Evolutionary conservation across 345 rosid genomes (phyloP), one percentile per base, ranked within the genome.

Genomic region (Psidium guajava): DNA sequence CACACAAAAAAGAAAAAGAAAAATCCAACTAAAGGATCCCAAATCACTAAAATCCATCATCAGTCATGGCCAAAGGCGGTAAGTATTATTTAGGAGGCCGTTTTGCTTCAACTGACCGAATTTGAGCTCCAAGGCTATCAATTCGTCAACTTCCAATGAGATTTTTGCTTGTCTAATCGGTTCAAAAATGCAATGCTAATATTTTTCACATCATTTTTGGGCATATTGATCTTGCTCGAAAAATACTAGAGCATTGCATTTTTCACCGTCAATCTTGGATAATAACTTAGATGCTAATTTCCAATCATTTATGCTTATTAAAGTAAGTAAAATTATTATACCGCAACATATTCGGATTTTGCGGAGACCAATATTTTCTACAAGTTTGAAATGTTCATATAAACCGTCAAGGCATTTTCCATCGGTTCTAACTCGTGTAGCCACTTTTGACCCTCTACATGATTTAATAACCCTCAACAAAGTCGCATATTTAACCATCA

Each of bases 301-400:
- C 18, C 16, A 61, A 27, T 27, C 11, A 15, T 16, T 28, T 61
- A 15, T 61, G 74, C 74, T 6, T 61, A 28, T 28, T 28, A 15
- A 61, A 28, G 40, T 61, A 28, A 15, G 74, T 61, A 61, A 61
- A 28, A 28, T 27, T 28, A 61, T 0, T 61, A 27, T 28, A 3
- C 0, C 0, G 28, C 15, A 20, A 15, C 21, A 28, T 6, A 61
- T 61, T 27, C 3, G 0, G 2, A 28, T 27, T 27, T 0, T 14
- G 1, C 3, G 21, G 27, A 61, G 14, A 28, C 0, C 74, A 61
- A 28, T 28, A 61, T 27, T 9, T 28, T 15, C 21, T 15, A 61
- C 42, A 0, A 52, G 54, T 15, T 52, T 5, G 54, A 5, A 52
- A 52, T 52, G 54, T 15, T 0, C 40, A 61, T 21, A 61, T 59